A percentile compares a stretch with the other conserved stretches of the same genome.
phyloP scores from a whole-genome alignment of 73 alveolate species.

The Paramecium primaurelia region DNA sequence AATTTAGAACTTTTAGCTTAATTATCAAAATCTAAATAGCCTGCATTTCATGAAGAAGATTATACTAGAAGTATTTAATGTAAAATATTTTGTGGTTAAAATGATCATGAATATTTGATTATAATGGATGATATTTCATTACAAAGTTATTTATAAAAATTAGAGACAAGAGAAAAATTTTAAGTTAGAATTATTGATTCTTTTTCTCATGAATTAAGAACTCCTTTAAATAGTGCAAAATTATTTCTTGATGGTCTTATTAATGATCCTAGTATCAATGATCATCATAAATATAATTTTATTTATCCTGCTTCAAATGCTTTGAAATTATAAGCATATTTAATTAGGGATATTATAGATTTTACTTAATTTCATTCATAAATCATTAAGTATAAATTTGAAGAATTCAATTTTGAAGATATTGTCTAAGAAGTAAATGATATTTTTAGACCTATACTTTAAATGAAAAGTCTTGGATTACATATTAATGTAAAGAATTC shows the following conservation, averaged over 20 bases:
- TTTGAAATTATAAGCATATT: slow-evolving; percentile 34
- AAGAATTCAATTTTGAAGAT: slow-evolving; percentile 23
- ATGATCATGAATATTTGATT: not conserved
- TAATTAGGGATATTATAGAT: slow-evolving; percentile 54
- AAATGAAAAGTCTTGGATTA: not conserved
- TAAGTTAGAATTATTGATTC: slow-evolving; percentile 45
- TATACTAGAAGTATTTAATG: not conserved
- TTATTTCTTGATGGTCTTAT: slow-evolving; percentile 11
- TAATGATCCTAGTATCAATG: not conserved
- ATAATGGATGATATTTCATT: slow-evolving; percentile 25
- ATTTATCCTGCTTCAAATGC: slow-evolving; percentile 49
- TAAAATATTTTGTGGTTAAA: not conserved
- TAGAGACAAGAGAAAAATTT: slow-evolving; percentile 34
- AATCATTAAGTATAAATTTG: slow-evolving; percentile 22
- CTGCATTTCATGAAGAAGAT: not conserved
- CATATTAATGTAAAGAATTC: not conserved
- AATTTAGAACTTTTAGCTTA: not conserved
- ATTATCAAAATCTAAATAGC: not conserved
- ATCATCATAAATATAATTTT: not conserved
- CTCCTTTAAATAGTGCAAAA: slow-evolving; percentile 53
- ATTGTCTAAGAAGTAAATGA: slow-evolving; percentile 36
- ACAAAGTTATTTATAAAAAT: not conserved
- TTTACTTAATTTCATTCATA: slow-evolving; percentile 46
- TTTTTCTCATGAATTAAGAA: slow-evolving; percentile 61
- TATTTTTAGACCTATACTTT: not conserved